Evolutionary conservation across 352 stramenopile genomes (phyloP).

Genomic region (Globisporangium carolinianum): DNA sequence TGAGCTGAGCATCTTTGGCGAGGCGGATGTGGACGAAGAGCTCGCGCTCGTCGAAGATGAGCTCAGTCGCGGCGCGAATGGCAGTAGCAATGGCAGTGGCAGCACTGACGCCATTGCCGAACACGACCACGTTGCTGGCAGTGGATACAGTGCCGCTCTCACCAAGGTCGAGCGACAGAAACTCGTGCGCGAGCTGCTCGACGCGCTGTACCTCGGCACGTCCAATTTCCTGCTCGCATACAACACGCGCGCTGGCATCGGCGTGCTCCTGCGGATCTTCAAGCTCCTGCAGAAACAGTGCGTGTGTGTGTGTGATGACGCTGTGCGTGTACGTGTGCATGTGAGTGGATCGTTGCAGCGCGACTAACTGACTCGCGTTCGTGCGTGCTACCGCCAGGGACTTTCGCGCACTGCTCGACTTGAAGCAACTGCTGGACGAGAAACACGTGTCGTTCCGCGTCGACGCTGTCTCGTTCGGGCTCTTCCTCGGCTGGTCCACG

Average conservation of each 20-base stretch:
- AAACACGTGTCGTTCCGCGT: constrained; percentile 73
- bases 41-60: constrained; percentile 8
- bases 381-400: constrained; percentile 19
- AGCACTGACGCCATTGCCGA: background rate
- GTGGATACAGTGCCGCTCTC: constrained; percentile 1
- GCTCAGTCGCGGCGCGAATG: background rate
- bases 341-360: too few species aligned
- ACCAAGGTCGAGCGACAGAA: constrained; percentile 18
- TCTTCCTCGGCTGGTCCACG: constrained; percentile 84
- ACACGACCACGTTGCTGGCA: constrained; percentile 1
- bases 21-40: constrained; percentile 17
- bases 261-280: constrained; percentile 61
- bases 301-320: background rate
- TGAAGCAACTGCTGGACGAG: constrained; percentile 66
- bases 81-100: background rate
- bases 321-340: too few species aligned
- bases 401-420: constrained; percentile 38
- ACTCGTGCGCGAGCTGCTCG: constrained; percentile 49
- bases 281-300: constrained; percentile 54
- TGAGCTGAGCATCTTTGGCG: constrained; percentile 29
- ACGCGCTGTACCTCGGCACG: constrained; percentile 64
- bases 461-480: constrained; percentile 76
- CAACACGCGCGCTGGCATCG: constrained; percentile 80
- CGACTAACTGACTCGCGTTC: too few species aligned
- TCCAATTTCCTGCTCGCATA: constrained; percentile 85